Conservation (phyloP, 2,329 filamentous ascomycete species). For the Botryotinia calthae region DNA sequence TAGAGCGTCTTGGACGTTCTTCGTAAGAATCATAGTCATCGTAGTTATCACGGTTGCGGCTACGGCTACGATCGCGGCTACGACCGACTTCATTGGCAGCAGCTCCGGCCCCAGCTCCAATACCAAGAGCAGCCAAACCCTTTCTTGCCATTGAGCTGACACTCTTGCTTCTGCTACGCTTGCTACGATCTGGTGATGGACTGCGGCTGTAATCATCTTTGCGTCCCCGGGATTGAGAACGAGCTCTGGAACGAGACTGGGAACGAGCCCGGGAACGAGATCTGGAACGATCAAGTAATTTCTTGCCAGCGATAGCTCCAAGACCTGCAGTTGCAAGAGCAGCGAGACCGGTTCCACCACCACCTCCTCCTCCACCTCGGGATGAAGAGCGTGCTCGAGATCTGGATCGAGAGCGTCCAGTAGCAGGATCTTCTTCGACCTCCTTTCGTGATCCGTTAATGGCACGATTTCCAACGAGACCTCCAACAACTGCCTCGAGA, state of each 20-base stretch:
- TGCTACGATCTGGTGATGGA: constrained; percentile 40
- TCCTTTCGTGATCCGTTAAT: constrained; percentile 74
- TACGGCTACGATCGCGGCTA: constrained; percentile 27
- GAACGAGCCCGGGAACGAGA: constrained; percentile 46
- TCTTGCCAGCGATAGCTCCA: constrained; percentile 61
- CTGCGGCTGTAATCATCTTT: constrained; percentile 37
- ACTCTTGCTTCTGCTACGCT: constrained; percentile 60
- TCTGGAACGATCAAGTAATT: constrained; percentile 54
- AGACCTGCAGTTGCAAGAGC: constrained; percentile 62
- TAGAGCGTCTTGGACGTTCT: constrained; percentile 20
- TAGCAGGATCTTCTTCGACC: constrained; percentile 47
- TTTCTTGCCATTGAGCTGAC: constrained; percentile 62
- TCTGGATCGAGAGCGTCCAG: constrained; percentile 64
- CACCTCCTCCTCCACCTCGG: constrained; percentile 43
- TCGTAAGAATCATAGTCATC: constrained; percentile 31
- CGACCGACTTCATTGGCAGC: constrained; percentile 37
- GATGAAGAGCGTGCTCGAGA: constrained; percentile 62
- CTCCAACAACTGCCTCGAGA: constrained; percentile 82
- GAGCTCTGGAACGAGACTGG: constrained; percentile 40
- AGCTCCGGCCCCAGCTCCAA: constrained; percentile 46
- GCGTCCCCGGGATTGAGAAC: constrained; percentile 28
- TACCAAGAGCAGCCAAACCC: constrained; percentile 59
- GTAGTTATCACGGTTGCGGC: constrained; percentile 31
- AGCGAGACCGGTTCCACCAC: constrained; percentile 54
- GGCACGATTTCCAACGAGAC: constrained; percentile 79